Evolutionary conservation across 306 rosid genomes (phyloP).

Genomic region (Vicia villosa): DNA sequence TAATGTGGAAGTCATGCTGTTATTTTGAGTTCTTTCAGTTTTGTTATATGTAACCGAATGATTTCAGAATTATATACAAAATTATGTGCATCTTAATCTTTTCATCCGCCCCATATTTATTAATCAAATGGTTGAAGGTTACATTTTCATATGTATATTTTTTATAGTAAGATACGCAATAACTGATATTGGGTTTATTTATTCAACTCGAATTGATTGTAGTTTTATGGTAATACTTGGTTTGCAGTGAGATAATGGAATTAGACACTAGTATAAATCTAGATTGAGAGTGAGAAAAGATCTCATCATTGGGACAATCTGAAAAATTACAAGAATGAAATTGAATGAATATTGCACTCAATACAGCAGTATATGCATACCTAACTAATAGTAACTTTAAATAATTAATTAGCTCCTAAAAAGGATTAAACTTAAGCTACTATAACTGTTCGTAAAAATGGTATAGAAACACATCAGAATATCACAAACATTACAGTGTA

Average conservation of each 20-base stretch:
- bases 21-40: background rate
- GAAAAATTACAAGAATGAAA: background rate
- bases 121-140: background rate
- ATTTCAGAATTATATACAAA: background rate
- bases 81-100: background rate
- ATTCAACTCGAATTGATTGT: too few species aligned
- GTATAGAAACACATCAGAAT: background rate
- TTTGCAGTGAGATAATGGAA: too few species aligned
- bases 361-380: background rate
- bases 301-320: background rate
- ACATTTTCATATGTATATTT: too few species aligned
- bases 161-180: too few species aligned
- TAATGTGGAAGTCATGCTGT: background rate
- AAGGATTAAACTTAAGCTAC: too few species aligned
- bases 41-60: too few species aligned
- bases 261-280: background rate
- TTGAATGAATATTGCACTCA: background rate
- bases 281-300: background rate
- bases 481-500: background rate
- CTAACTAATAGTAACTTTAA: background rate
- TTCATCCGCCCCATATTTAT: background rate
- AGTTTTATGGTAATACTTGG: too few species aligned
- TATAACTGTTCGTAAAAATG: conserved; percentile 2
- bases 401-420: too few species aligned
- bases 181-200: too few species aligned